phyloP scores from a whole-genome alignment of 2,329 filamentous ascomycete species.

The Cytospora schulzeri region DNA sequence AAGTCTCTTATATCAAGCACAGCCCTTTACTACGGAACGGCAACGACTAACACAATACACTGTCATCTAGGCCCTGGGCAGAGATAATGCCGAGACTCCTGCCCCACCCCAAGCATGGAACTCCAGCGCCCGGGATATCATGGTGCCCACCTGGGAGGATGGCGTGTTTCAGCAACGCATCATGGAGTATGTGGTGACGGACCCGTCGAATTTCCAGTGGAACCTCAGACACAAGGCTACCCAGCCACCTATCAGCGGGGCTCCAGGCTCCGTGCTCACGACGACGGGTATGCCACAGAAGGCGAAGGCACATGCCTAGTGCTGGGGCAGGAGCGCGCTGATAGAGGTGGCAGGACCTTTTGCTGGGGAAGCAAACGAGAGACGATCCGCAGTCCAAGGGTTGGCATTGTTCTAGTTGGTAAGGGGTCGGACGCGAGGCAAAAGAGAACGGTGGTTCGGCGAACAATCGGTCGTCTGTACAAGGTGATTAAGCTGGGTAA shows the following conservation, averaged over 20 bases:
- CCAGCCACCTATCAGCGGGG: conserved; percentile 15
- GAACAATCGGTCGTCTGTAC: background rate
- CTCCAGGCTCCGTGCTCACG: conserved; percentile 8
- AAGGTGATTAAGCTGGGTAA: background rate
- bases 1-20: conserved; percentile 33
- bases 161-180: conserved; percentile 51
- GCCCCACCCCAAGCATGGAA: conserved; percentile 34
- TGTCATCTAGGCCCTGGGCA: conserved; percentile 48
- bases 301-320: background rate
- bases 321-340: background rate
- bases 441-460: background rate
- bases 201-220: conserved; percentile 43
- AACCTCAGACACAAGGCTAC: conserved; percentile 39
- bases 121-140: conserved; percentile 43
- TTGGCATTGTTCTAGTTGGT: too few relatives aligned
- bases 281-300: background rate
- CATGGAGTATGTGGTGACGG: conserved; percentile 47
- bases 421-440: too few relatives aligned
- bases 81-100: conserved; percentile 44
- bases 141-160: conserved; percentile 48
- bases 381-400: background rate
- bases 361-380: background rate
- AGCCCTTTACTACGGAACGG: too few relatives aligned
- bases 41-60: background rate
- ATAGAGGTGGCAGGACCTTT: background rate